Evolutionary conservation across 495 filamentous ascomycete species (phyloP), one percentile per base, ranked within the genome.

Genomic region (Physcia stellaris): DNA sequence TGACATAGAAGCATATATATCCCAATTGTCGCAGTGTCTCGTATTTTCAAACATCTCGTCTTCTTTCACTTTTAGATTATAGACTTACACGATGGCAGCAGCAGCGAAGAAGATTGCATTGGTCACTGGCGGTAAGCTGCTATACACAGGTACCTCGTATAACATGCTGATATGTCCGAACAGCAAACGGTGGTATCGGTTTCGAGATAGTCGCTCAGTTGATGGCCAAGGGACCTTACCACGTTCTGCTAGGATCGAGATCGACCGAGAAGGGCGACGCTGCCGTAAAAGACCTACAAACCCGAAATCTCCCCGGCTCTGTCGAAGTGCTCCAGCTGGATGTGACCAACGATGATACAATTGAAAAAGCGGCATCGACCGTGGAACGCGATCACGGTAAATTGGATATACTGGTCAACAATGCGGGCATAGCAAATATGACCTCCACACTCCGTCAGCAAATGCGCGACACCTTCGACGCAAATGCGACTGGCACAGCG

Each of bases 401-500:
- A 2, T 42, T 62, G 12, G 56, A 62, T 41, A 50, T 56, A 22
- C 46, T 63, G 7, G 42, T 58, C 32, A 60, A 51, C 42, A 64
- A 61, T 28, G 61, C 62, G n/a, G 60, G 53, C 13, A 49, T 57
- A 27, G 35, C 37, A 3, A 13, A 24, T 4, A 22, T 3, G 35
- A 37, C 13, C 7, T 10, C 28, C 43, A 20, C 17, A 30, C 0
- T 37, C 40, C 3, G n/a, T 4, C 4, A 20, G 4, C 4, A 40
- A 36, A 11, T 61, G 10, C 42, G 35, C 20, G 35, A 43, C 12
- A 48, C 55, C 17, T 56, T 64, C 45, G 50, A 54, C 13, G 51
- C 50, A 0, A 68, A 68, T 36, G 46, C 61, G 15, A 41, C 54
- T 26, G 62, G 62, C 15, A 51, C 56, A 1, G 49, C 47, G 4